These are phyloP conservation scores for Lactuca sativa DNA, from an alignment of 129 eudicot genomes.

Conservation along the genomic window DNA sequence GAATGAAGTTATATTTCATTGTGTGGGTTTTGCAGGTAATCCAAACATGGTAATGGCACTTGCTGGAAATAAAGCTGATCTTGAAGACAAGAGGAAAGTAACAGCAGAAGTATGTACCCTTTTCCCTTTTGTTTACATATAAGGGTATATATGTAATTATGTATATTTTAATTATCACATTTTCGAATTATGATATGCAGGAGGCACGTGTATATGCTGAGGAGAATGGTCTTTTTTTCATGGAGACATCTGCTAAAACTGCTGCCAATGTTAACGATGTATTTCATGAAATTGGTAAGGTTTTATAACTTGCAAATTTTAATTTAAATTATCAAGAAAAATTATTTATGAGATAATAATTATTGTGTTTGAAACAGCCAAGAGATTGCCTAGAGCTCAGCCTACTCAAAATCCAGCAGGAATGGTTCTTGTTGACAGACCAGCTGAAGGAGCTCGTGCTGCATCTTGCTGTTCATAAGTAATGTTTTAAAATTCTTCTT, in stretches of 20 bases:
- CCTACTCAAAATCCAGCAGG: conserved; percentile 92
- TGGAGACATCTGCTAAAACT: conserved; percentile 97
- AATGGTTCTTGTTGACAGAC: conserved; percentile 92
- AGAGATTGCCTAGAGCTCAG: conserved; percentile 85
- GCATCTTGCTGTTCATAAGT: conserved; percentile 80
- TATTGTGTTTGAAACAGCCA: conserved; percentile 54
- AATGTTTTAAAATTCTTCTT: conserved; percentile 17
- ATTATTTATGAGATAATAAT: conserved; percentile 4
- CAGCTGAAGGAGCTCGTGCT: conserved; percentile 68
- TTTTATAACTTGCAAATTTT: conserved; percentile 1
- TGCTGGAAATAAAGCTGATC: conserved; percentile 93
- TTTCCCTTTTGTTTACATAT: background rate
- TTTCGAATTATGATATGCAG: conserved; percentile 36
- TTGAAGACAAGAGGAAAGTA: conserved; percentile 90
- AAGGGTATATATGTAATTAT: no score
- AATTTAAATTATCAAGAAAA: background rate
- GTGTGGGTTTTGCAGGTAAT: conserved; percentile 55
- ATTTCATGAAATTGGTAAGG: conserved; percentile 82
- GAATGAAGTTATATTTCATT: conserved; percentile 1
- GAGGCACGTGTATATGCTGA: conserved; percentile 90
- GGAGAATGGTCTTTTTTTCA: conserved; percentile 84
- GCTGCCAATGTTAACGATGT: conserved; percentile 86
- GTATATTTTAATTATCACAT: no score
- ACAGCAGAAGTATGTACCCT: conserved; percentile 70
- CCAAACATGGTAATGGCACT: conserved; percentile 98